Conservation (phyloP, 2,329 filamentous ascomycete genomes). For the Colletotrichum australisinense region DNA sequence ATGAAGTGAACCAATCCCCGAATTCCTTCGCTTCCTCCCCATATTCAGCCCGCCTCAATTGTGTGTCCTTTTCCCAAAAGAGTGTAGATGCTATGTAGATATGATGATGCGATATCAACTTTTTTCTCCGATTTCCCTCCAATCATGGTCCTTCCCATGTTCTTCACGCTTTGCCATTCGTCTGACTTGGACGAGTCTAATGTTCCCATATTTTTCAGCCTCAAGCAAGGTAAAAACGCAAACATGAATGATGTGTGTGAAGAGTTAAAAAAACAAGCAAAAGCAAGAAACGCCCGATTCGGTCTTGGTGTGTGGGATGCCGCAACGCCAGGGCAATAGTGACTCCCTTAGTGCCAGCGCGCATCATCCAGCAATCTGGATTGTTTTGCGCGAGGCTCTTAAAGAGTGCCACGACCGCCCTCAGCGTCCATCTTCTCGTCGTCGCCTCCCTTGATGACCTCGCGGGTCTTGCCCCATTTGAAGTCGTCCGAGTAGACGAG, state of each 20-base stretch:
- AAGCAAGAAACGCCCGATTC: background rate
- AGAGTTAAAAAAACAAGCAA: background rate
- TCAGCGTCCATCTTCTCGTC: slow-evolving; percentile 37
- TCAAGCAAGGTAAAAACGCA: slow-evolving; percentile 21
- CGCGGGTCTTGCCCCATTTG: slow-evolving; percentile 58
- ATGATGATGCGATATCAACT: slow-evolving; percentile 1
- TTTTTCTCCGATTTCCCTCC: slow-evolving; percentile 14
- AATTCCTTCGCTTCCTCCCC: background rate
- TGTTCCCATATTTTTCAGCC: slow-evolving; percentile 21
- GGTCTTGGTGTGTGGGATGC: background rate
- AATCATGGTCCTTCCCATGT: slow-evolving; percentile 8
- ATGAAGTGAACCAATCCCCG: background rate
- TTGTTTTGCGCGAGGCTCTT: background rate
- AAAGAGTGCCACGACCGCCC: slow-evolving; percentile 38
- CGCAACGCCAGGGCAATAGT: background rate
- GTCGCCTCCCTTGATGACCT: slow-evolving; percentile 45
- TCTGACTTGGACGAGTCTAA: slow-evolving; percentile 28
- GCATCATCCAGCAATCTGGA: background rate
- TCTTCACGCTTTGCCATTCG: slow-evolving; percentile 15
- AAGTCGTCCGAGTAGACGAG: slow-evolving; percentile 57
- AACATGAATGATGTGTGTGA: slow-evolving; percentile 19
- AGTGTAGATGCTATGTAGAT: background rate
- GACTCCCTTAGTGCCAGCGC: background rate
- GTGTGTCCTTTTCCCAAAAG: slow-evolving; percentile 1
- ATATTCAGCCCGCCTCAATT: background rate